phyloP scores from a whole-genome alignment of 768 basidiomycete genomes.

The Lactarius hengduanensis region DNA sequence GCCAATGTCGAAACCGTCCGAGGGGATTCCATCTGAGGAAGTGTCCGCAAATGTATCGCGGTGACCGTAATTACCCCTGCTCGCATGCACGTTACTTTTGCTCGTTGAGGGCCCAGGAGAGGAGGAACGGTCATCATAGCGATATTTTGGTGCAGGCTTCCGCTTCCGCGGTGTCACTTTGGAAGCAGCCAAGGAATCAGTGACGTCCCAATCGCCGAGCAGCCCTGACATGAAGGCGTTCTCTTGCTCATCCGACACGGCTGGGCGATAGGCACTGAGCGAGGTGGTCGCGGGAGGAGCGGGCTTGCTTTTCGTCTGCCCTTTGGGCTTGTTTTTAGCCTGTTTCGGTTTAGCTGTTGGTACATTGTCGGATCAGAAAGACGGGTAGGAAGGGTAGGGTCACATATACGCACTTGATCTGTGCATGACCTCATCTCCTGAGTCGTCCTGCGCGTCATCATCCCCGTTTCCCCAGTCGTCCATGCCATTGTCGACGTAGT shows the following conservation, averaged over 20 bases:
- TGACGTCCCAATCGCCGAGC: slow-evolving; percentile 66
- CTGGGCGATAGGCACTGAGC: slow-evolving; percentile 79
- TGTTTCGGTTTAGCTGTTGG: slow-evolving; percentile 41
- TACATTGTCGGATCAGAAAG: slow-evolving; percentile 21
- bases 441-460: slow-evolving; percentile 47
- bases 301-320: slow-evolving; percentile 45
- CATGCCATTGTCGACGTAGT: slow-evolving; percentile 95
- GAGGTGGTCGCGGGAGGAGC: slow-evolving; percentile 52
- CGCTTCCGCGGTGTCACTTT: slow-evolving; percentile 55
- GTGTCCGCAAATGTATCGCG: slow-evolving; percentile 29
- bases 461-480: slow-evolving; percentile 81
- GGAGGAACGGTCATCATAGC: slow-evolving; percentile 30
- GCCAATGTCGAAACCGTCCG: slow-evolving; percentile 32
- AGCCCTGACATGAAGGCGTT: slow-evolving; percentile 85
- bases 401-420: slow-evolving; percentile 22
- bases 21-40: slow-evolving; percentile 36
- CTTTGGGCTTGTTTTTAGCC: slow-evolving; percentile 42
- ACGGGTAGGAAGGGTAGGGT: slow-evolving; percentile 4
- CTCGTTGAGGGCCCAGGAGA: slow-evolving; percentile 30
- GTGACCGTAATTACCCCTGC: slow-evolving; percentile 21
- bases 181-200: slow-evolving; percentile 40
- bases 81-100: slow-evolving; percentile 11
- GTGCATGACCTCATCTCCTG: slow-evolving; percentile 42
- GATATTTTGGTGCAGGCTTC: slow-evolving; percentile 51
- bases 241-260: slow-evolving; percentile 75